Evolutionary conservation across 129 eudicot species (phyloP).

Genomic region (Centrapalus pauciflorus): DNA sequence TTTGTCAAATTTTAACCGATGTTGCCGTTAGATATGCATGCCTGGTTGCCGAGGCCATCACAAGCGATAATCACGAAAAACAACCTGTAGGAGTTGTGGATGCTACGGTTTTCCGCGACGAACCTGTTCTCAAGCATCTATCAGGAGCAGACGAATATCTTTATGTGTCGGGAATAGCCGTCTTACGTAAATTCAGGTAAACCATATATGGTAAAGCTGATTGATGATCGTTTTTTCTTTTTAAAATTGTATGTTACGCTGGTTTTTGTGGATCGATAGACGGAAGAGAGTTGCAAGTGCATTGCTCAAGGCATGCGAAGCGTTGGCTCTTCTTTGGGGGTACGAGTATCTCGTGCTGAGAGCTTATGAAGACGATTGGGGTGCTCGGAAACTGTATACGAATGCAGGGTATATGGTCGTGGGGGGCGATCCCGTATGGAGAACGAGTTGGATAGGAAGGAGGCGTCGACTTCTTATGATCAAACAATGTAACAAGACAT

Average conservation of each 20-base stretch:
- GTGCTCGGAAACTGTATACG: slow-evolving; percentile 59
- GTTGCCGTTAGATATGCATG: slow-evolving; percentile 74
- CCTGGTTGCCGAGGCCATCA: slow-evolving; percentile 61
- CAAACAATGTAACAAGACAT: slow-evolving; percentile 34
- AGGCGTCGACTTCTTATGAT: slow-evolving; percentile 76
- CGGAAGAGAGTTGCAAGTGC: slow-evolving; percentile 72
- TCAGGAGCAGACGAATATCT: slow-evolving; percentile 66
- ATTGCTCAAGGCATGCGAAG: slow-evolving; percentile 86
- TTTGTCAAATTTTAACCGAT: neutral
- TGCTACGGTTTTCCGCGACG: slow-evolving; percentile 54
- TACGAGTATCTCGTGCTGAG: slow-evolving; percentile 61
- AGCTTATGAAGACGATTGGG: slow-evolving; percentile 85
- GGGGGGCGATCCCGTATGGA: slow-evolving; percentile 68
- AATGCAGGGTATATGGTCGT: slow-evolving; percentile 62
- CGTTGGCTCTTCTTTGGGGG: slow-evolving; percentile 55
- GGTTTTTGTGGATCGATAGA: slow-evolving; percentile 42
- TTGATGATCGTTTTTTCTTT: too few species aligned
- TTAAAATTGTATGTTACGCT: too few species aligned
- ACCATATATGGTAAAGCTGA: too few species aligned
- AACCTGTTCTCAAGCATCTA: slow-evolving; percentile 59
- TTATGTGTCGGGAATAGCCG: slow-evolving; percentile 94
- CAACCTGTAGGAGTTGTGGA: slow-evolving; percentile 81
- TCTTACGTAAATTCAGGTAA: slow-evolving; percentile 67
- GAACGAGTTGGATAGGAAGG: slow-evolving; percentile 64
- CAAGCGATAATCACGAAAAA: neutral